A percentile compares a stretch with the other conserved stretches of the same genome.
Conservation (phyloP, 139 green algal species). For the Auxenochlorella pyrenoidosa region DNA sequence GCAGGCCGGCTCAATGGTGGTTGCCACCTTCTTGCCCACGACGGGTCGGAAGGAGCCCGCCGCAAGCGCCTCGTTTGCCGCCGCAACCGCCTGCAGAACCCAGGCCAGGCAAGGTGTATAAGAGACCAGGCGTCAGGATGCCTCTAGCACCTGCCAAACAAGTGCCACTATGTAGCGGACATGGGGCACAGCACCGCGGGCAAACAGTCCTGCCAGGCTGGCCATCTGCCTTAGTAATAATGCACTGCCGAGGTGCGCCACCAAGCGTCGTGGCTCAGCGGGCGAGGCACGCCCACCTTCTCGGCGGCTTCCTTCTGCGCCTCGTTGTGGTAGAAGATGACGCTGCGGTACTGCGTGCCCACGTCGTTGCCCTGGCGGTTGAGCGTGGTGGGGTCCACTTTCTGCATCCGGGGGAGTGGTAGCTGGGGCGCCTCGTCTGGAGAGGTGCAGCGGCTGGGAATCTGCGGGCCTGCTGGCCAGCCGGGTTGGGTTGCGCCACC, state of each 20-base stretch:
- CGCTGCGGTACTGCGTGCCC: constrained; percentile 86
- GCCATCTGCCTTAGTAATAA: too few relatives aligned
- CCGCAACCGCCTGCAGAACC: constrained; percentile 48
- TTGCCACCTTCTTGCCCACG: constrained; percentile 68
- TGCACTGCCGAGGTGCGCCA: too few relatives aligned
- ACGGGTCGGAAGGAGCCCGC: constrained; percentile 49
- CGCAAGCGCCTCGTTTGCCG: constrained; percentile 62
- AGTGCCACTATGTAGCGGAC: neutral
- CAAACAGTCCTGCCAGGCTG: too few relatives aligned
- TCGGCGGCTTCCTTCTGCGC: constrained; percentile 67
- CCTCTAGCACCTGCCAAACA: neutral
- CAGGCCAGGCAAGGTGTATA: too few relatives aligned
- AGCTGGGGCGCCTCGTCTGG: too few relatives aligned
- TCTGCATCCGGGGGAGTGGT: neutral
- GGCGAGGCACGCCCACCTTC: constrained; percentile 27
- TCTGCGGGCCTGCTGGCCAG: too few relatives aligned
- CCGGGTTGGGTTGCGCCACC: too few relatives aligned
- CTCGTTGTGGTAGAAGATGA: constrained; percentile 83
- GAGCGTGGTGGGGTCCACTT: constrained; percentile 79
- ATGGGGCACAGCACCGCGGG: neutral
- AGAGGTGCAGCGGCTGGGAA: neutral
- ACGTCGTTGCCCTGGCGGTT: constrained; percentile 83
- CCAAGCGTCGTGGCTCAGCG: neutral
- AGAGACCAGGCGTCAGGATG: neutral
- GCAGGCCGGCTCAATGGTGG: constrained; percentile 58